Base-by-base conservation (phyloP, 2,329 filamentous ascomycete genomes). In the Dothideomycetidae sp. region DNA sequence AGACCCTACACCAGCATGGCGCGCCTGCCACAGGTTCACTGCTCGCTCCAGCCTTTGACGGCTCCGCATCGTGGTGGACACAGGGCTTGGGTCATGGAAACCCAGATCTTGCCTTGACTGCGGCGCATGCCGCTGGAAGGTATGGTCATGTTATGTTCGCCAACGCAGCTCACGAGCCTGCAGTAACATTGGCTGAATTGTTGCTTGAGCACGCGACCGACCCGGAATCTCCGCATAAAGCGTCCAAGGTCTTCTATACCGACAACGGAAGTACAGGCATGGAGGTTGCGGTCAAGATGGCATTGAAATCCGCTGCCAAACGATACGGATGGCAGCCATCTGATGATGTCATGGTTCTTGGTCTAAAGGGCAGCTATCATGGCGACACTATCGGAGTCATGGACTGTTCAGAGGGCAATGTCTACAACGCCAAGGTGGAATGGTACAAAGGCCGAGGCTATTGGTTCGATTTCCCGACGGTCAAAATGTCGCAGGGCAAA, bases 91-190 rank as follows among this genome's bases (percentile, higher is more conserved):
- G 84, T 1, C 84, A 92, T 46, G 79, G 76, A 4, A 85, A 82
- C 47, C 71, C 81, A 0, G 60, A 67, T 0, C 63, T 92, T 1
- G 71, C 81, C 0, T 68, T 90, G 2, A 75, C 80, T 0, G 81
- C 82, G 2, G 80, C 83, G 0, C 78, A 90, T 50, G 82, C 84
- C 0, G 81, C 83, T 1, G 82, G 83, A 5, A 70, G 82, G 17
- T 92, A 90, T 50, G 83, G 83, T 0, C 83, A 92, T 55, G 80
- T 90, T 46, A 90, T 92, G 79, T 90, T 92, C 50, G 80, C 81
- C 0, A 75, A 75, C 5, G 74, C 78, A 0, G 69, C 86, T n/a
- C 81, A 92, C 47, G 71, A 83, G 48, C 83, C 84, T 0, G 83
- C 81, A 0, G 58, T 90, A 0, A 62, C 66, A 5, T 65, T 92